phyloP scores from a whole-genome alignment of 1,284 basidiomycete species.

The Puccinia horiana region DNA sequence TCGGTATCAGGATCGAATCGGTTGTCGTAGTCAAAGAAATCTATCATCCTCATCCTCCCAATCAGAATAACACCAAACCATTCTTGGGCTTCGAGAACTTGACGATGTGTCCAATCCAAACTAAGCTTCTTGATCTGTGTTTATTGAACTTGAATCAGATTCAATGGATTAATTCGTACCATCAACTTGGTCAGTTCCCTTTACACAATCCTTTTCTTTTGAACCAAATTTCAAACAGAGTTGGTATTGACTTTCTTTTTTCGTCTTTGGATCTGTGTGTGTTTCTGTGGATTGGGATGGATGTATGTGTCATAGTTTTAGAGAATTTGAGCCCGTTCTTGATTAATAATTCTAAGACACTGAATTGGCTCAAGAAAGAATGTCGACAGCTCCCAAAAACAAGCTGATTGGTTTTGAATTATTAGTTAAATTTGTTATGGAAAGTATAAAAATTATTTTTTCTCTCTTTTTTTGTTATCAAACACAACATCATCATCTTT shows the following conservation, averaged over 20 bases:
- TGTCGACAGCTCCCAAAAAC: conserved; percentile 18
- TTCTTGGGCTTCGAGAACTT: conserved; percentile 81
- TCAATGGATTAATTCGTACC: conserved; percentile 82
- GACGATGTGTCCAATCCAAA: conserved; percentile 82
- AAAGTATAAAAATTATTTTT: too few relatives aligned
- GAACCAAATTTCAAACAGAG: neutral
- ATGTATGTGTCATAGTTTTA: conserved; percentile 19
- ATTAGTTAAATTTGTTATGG: too few relatives aligned
- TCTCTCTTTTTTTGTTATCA: too few relatives aligned
- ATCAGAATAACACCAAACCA: conserved; percentile 69
- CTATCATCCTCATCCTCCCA: conserved; percentile 58
- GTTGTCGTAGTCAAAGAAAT: conserved; percentile 73
- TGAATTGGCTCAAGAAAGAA: conserved; percentile 39
- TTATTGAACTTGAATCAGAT: conserved; percentile 72
- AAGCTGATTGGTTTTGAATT: neutral
- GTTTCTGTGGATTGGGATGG: neutral
- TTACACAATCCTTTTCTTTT: too few relatives aligned
- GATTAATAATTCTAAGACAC: neutral
- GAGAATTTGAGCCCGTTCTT: conserved; percentile 35
- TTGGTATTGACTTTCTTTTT: conserved; percentile 3
- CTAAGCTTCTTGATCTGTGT: conserved; percentile 71
- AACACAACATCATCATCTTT: too few relatives aligned
- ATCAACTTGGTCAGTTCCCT: conserved; percentile 58
- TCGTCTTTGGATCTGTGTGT: neutral
- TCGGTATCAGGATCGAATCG: conserved; percentile 91